Evolutionary conservation across 116 monocot genomes (phyloP).

Genomic region (Dioscorea cayenensis): DNA sequence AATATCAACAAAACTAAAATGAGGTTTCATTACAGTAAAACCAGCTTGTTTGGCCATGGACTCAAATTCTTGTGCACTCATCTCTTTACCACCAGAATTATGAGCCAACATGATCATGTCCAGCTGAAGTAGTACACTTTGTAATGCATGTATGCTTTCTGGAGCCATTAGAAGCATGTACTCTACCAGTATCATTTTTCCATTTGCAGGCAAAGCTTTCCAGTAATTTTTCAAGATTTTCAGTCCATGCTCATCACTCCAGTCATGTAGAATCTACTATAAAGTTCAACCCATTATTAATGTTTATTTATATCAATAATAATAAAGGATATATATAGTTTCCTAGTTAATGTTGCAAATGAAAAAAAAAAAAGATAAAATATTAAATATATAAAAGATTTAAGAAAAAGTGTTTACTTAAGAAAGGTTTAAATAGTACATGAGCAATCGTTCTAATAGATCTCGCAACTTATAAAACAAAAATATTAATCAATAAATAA

Average conservation of each 20-base stretch:
- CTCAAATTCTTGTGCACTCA: slow-evolving; percentile 50
- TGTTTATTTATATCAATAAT: too few species aligned
- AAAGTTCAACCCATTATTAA: too few species aligned
- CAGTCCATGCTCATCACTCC: slow-evolving; percentile 71
- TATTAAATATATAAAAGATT: too few species aligned
- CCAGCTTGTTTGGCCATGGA: slow-evolving; percentile 38
- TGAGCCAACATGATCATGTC: slow-evolving; percentile 58
- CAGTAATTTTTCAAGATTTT: slow-evolving; percentile 61
- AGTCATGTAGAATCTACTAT: slow-evolving; percentile 83
- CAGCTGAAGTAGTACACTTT: slow-evolving; percentile 32
- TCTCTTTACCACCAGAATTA: slow-evolving; percentile 61
- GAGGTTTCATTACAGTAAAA: slow-evolving; percentile 25
- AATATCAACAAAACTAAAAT: slow-evolving; percentile 19
- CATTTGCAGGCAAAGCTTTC: slow-evolving; percentile 49
- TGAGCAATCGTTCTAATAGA: too few species aligned
- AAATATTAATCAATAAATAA: too few species aligned
- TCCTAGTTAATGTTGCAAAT: too few species aligned
- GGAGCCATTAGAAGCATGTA: slow-evolving; percentile 34
- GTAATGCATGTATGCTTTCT: slow-evolving; percentile 16
- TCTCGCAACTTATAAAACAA: too few species aligned
- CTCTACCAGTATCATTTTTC: slow-evolving; percentile 70
- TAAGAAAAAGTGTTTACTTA: too few species aligned
- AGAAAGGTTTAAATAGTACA: too few species aligned
- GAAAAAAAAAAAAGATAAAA: too few species aligned
- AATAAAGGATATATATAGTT: too few species aligned